Evolutionary conservation across 495 filamentous ascomycete species (phyloP), one percentile per base, ranked within the genome.

Genomic region (Choiromyces venosus): DNA sequence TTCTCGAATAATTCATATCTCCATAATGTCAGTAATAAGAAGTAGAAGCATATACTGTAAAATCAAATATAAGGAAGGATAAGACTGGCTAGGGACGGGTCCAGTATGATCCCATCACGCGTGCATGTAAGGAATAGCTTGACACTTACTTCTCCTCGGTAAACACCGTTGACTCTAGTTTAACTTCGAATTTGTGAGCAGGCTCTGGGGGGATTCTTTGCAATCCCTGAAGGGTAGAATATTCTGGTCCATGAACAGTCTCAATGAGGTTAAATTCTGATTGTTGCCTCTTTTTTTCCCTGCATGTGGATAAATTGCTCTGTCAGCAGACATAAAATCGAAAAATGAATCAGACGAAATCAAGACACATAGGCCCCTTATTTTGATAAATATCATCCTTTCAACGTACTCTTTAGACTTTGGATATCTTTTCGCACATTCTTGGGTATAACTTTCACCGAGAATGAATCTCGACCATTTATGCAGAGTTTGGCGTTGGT

Each of bases 401-500:
- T 61, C 29, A 52, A 83, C 88, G 74, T 82, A 91, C 88, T 91
- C 89, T 85, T 91, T 90, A 71, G 90, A 88, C 78, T 86, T 90
- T 16, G 95, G 95, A 81, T 92, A 88, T 44, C 90, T 86, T 74
- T 86, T 88, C 68, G 91, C 89, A 39, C 87, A 89, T 78, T 92
- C 90, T 70, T 89, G 87, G 68, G 87, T 86, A 80, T 97, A 98
- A 42, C 86, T 85, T 25, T 91, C 89, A 38, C 95, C 95, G 37
- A 95, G 84, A 52, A 98, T 84, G 83, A 90, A 90, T 77, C 86
- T 91, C 82, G 94, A 96, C 91, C 96, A 97, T 75, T 90, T 89
- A 84, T 97, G 93, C 78, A 97, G 83, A 19, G 92, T 88, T 80
- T 95, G 92, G 52, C 96, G 87, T 78, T 98, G 96, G 79, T 94